These are phyloP conservation scores for Linderniella brevidens DNA, from an alignment of 257 asterid genomes.

Conservation along the genomic window DNA sequence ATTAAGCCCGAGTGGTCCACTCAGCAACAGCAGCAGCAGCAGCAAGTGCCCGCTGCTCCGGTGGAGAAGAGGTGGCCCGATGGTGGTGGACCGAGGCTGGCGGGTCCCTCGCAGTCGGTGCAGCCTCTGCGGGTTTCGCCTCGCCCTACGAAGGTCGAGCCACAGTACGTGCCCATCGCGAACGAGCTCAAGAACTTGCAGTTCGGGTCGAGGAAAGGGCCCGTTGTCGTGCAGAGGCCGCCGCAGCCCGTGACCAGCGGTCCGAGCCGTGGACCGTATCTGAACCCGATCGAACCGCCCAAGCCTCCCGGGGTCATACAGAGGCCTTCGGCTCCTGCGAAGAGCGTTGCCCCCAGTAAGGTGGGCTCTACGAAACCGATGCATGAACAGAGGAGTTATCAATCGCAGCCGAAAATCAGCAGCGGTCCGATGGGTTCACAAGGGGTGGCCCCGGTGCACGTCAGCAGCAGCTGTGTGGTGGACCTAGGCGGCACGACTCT, in stretches of 20 bases:
- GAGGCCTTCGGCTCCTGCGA: conserved; percentile 22
- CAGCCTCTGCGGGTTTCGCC: conserved; percentile 33
- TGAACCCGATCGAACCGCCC: conserved; percentile 14
- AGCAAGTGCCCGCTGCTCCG: conserved; percentile 22
- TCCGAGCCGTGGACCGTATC: conserved; percentile 22
- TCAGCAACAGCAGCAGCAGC: conserved; percentile 34
- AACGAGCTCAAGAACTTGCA: conserved; percentile 47
- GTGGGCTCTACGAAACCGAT: too few species aligned
- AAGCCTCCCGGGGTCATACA: conserved; percentile 21
- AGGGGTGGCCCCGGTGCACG: too few species aligned
- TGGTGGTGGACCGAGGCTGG: conserved; percentile 23
- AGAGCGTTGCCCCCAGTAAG: conserved; percentile 17
- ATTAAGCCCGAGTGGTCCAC: conserved; percentile 10
- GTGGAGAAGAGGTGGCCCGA: conserved; percentile 30
- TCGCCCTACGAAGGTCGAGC: conserved; percentile 26
- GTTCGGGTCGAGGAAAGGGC: conserved; percentile 53
- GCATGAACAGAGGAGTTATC: too few species aligned
- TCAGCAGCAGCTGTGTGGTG: too few species aligned
- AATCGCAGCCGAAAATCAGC: too few species aligned
- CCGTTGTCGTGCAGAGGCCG: conserved; percentile 40
- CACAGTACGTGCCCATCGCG: conserved; percentile 19
- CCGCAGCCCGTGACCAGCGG: conserved; percentile 23
- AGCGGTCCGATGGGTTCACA: too few species aligned
- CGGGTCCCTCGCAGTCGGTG: conserved; percentile 26
- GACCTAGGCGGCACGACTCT: too few species aligned